Conservation (phyloP, 305 asterid species). For the Fraxinus baroniana region DNA sequence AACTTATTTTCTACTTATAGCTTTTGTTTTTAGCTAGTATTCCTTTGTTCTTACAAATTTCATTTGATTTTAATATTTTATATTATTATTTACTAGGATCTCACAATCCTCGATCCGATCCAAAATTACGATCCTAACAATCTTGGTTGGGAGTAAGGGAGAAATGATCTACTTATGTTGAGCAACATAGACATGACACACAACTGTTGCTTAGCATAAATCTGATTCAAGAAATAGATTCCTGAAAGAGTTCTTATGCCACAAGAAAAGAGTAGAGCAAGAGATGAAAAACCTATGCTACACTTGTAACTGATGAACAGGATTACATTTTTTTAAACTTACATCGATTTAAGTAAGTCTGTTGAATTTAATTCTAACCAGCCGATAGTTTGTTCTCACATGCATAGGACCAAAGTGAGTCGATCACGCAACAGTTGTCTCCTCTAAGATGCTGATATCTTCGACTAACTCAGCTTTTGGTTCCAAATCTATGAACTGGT, state of each 20-base stretch:
- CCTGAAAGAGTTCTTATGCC: neutral
- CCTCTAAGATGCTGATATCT: constrained; percentile 46
- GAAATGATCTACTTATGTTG: too few relatives aligned
- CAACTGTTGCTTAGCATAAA: neutral
- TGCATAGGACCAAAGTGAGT: neutral
- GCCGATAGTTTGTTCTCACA: constrained; percentile 11
- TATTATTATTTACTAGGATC: too few relatives aligned
- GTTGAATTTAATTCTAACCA: neutral
- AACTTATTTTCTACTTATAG: too few relatives aligned
- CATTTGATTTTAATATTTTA: too few relatives aligned
- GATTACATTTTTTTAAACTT: neutral
- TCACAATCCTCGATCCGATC: too few relatives aligned
- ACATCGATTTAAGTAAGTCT: neutral
- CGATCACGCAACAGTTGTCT: constrained; percentile 52
- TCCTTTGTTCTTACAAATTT: too few relatives aligned
- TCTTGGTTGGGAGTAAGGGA: too few relatives aligned
- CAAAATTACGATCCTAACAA: too few relatives aligned
- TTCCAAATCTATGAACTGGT: constrained; percentile 94
- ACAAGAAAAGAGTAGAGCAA: neutral
- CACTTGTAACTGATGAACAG: neutral
- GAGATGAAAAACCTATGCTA: neutral
- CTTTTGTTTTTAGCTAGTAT: too few relatives aligned
- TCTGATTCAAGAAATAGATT: neutral
- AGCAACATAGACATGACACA: neutral
- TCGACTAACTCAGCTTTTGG: constrained; percentile 58